phyloP scores from a whole-genome alignment of 164 flowering plant species.

The Amborella trichopoda region DNA sequence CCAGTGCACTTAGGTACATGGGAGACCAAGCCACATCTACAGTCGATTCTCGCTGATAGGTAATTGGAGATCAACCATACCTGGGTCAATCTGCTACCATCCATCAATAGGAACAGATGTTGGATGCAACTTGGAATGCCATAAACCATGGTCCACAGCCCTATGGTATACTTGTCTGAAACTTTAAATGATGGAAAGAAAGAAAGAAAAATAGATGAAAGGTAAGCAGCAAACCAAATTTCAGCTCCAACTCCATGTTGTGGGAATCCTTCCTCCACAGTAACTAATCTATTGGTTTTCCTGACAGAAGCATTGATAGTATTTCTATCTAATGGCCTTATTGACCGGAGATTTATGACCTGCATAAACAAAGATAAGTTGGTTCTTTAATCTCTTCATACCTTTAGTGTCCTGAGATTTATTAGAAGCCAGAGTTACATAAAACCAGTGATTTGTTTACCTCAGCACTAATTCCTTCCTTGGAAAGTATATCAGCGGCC shows the following conservation, averaged over 20 bases:
- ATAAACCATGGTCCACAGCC: too few species aligned
- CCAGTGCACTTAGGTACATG: too few species aligned
- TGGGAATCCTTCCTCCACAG: conserved; percentile 95
- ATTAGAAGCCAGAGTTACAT: too few species aligned
- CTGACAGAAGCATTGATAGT: conserved; percentile 82
- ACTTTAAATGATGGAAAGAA: neutral
- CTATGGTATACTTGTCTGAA: neutral
- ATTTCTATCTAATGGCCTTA: conserved; percentile 85
- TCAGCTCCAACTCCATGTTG: conserved; percentile 99
- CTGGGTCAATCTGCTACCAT: too few species aligned
- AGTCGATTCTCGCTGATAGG: too few species aligned
- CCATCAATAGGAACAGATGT: too few species aligned
- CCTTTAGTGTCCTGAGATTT: too few species aligned
- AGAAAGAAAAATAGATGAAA: neutral
- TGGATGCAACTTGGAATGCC: too few species aligned
- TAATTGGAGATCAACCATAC: too few species aligned
- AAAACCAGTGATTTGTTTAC: conserved; percentile 41
- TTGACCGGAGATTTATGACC: conserved; percentile 88
- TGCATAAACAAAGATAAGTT: conserved; percentile 20
- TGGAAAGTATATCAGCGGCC: conserved; percentile 91
- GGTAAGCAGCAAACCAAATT: conserved; percentile 49
- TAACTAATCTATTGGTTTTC: conserved; percentile 86
- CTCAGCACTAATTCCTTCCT: conserved; percentile 95
- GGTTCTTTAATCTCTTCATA: too few species aligned
- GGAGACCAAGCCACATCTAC: too few species aligned